Conservation (phyloP, 208 protist genomes). For the Leishmania tarentolae region DNA sequence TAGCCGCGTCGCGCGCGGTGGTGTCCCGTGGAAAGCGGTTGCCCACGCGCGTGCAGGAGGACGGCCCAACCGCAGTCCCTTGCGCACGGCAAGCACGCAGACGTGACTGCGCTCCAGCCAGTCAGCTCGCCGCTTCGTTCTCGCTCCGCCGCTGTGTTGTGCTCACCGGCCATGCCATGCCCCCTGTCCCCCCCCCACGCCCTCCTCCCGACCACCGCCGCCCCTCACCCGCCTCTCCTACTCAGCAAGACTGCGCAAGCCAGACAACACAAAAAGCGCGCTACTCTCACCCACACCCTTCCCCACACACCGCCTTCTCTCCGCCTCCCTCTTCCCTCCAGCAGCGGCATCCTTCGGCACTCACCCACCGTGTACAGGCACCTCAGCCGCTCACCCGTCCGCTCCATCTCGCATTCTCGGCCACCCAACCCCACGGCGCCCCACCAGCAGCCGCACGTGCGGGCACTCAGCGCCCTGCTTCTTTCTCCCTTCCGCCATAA, state of each 20-base stretch:
- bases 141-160: background rate
- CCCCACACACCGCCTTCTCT: background rate
- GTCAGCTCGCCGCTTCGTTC: background rate
- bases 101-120: background rate
- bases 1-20: background rate
- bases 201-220: background rate
- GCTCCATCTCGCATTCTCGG: background rate
- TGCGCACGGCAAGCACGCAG: background rate
- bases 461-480: background rate
- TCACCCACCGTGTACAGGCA: background rate
- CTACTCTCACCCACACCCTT: background rate
- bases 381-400: background rate
- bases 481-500: background rate
- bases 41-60: no score
- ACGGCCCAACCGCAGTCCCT: background rate
- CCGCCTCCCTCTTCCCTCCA: background rate
- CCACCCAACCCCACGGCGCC: background rate
- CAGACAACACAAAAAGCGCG: background rate
- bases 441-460: background rate
- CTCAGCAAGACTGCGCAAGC: background rate
- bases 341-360: background rate
- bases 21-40: background rate
- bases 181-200: no score
- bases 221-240: background rate
- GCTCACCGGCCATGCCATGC: no score